Base-by-base conservation (phyloP, 2,329 filamentous ascomycete genomes). In the Sporothrix globosa region DNA sequence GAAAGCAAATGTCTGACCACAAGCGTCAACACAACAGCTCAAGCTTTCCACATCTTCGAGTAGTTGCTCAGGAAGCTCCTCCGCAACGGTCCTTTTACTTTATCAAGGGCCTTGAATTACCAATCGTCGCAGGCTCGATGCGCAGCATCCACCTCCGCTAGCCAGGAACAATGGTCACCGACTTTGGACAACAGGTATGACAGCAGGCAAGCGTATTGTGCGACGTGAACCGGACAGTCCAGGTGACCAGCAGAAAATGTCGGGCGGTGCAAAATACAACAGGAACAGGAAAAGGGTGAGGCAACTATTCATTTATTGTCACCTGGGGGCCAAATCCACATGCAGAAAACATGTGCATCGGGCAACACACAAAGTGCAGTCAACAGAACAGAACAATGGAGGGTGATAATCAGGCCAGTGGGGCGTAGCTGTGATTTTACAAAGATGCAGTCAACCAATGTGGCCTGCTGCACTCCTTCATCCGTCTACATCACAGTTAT, bases 11-110 rank as follows among this genome's bases (percentile, higher is more conserved):
- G 58, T 46, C 39, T 63, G 39, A 24, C 58, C 39, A 46, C 21
- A 48, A 50, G 14, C 41, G 9, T 27, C 24, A 65, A 65, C 21
- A 41, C 53, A 44, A 50, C 24, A 58, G 19, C 65, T 53, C 24
- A 54, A 68, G 63, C 69, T 71, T 68, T 65, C 69, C 69, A 66
- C 39, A 56, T 56, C 52, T 39, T 69, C 66, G 69, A 66, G 69
- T 61, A 70, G 61, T 54, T 41, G 24, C 13, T 66, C 30, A 10
- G 24, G 30, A 21, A 44, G 69, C 54, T 67, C 44, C 46, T 48
- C 30, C 30, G 46, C 48, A 54, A 48, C 44, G 46, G 9, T 44
- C 24, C 61, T 66, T 44, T 66, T 66, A 13, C 34, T 44, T 41
- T 54, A 44, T 39, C 65, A 30, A 30, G 41, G n/a, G 58, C 58